phyloP scores from a whole-genome alignment of 1,284 basidiomycete species.

The Moesziomyces parantarcticus region DNA sequence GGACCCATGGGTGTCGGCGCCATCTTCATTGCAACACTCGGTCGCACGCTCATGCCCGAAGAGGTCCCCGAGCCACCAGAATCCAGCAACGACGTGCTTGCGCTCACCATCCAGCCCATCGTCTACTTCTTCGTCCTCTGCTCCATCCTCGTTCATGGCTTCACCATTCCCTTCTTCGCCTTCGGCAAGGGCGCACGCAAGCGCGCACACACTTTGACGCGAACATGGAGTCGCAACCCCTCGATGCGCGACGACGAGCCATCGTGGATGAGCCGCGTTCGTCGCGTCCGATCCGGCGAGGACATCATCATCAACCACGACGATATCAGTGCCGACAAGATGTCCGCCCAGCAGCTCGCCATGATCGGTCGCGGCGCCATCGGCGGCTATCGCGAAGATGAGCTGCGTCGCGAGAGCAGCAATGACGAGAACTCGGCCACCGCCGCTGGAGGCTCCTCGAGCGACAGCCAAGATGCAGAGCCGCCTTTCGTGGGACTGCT shows the following conservation, averaged over 20 bases:
- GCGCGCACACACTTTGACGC: slow-evolving; percentile 56
- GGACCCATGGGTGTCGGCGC: slow-evolving; percentile 67
- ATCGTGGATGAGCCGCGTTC: slow-evolving; percentile 59
- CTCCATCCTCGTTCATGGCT: slow-evolving; percentile 66
- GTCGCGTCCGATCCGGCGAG: slow-evolving; percentile 51
- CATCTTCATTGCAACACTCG: slow-evolving; percentile 66
- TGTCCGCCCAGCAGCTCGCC: slow-evolving; percentile 56
- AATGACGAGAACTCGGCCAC: slow-evolving; percentile 30
- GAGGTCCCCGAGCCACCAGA: slow-evolving; percentile 59
- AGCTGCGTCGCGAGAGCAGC: slow-evolving; percentile 39
- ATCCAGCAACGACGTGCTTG: slow-evolving; percentile 60
- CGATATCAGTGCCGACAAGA: slow-evolving; percentile 52
- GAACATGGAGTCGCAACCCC: slow-evolving; percentile 58
- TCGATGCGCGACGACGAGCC: slow-evolving; percentile 59
- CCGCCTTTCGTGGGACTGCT: slow-evolving; percentile 39
- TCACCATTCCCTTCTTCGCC: slow-evolving; percentile 67
- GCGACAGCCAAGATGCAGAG: slow-evolving; percentile 21
- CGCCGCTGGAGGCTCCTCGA: slow-evolving; percentile 24
- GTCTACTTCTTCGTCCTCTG: slow-evolving; percentile 67
- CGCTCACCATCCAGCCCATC: slow-evolving; percentile 65
- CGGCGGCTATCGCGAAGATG: slow-evolving; percentile 56
- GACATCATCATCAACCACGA: slow-evolving; percentile 48
- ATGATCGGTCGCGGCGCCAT: slow-evolving; percentile 59
- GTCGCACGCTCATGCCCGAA: slow-evolving; percentile 58
- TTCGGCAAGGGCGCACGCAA: slow-evolving; percentile 58